Evolutionary conservation across 2,329 filamentous ascomycete genomes (phyloP), one percentile per base, ranked within the genome.

Genomic region (Chrysosporium keratinophilum): DNA sequence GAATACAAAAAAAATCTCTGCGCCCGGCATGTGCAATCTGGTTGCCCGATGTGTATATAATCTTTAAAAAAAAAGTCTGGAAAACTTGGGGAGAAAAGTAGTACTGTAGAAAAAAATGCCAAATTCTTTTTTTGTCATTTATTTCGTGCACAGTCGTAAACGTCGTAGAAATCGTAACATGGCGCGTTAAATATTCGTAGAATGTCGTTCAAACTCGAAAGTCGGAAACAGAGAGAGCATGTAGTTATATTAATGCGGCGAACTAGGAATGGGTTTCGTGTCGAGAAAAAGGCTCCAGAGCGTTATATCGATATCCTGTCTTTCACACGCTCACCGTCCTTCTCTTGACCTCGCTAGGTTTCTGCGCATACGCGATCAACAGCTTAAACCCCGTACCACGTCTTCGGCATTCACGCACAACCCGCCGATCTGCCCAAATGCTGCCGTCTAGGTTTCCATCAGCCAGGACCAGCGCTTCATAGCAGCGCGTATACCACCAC

Each of bases 401-500:
- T 67, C 85, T 83, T 70, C 94, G 87, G 64, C 90, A 96, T 71
- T 98, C 93, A 14, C 80, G 75, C 45, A 97, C 74, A 28, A 97
- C 71, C 9, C 78, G 77, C 53, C 78, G 80, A 65, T 96, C 86
- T 45, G 77, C 78, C 85, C 90, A 97, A 60, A 97, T 87, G 66
- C 85, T 84, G 56, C 70, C 80, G 44, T 74, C 72, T 46, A 74
- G 71, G 48, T 75, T 66, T 48, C 73, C 67, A 56, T 76, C 70
- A 1, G 69, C 66, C 56, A 79, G 69, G 7, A 83, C 75, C 3
- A 79, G 76, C 54, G 78, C 81, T 70, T 96, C 91, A 67, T 96
- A 97, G 74, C 91, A 96, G 50, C 86, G 82, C 9, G 82, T 87
- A 70, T 95, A 97, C 93, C 93, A 98, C 88, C 91, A 97, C 42